Evolutionary conservation across 2,329 filamentous ascomycete genomes (phyloP), one percentile per base, ranked within the genome.

Genomic region (Ophiocordyceps camponoti-saundersi): DNA sequence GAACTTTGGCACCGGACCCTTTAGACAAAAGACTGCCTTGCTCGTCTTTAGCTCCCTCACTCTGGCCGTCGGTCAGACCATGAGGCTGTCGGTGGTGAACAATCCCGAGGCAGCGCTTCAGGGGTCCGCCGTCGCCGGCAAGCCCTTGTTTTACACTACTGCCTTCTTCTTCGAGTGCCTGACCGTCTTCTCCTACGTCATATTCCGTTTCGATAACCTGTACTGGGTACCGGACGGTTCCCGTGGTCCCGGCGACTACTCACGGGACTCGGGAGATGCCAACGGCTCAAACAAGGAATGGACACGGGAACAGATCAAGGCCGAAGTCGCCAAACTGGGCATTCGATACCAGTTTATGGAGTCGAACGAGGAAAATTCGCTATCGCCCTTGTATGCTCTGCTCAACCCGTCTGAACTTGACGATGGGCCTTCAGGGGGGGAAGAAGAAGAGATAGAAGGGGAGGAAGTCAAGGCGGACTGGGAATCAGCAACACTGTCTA

Each of bases 101-200:
- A 53, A 55, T 43, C 41, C 30, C n/a, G 12, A 39, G 16, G 39
- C 15, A 12, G 46, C 58, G 3, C 55, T 55, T 8, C 52, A 15
- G 3, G 20, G 12, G 21, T 29, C 22, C 7, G 13, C 52, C 7
- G 53, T 62, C 51, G 65, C 58, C 30, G 52, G 55, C 46, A 61
- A 58, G 41, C 49, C 56, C 2, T 56, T 57, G 0, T 63, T 66
- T 46, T 66, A 66, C 49, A 53, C 57, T n/a, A 63, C 63, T 34
- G 52, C 55, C 30, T 65, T 64, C 47, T 48, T 54, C 6, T 51
- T 64, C 26, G 43, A 44, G 26, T 13, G 15, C 10, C 5, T 44
- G 18, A 44, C 43, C 4, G 43, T 44, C 6, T 52, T 48, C 6
- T 49, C 53, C 2, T 60, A 60, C 42, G 57, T 57, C 10, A 49